Evolutionary conservation across 139 green algal species (phyloP).

Genomic region (Axilococcus clingmanii): DNA sequence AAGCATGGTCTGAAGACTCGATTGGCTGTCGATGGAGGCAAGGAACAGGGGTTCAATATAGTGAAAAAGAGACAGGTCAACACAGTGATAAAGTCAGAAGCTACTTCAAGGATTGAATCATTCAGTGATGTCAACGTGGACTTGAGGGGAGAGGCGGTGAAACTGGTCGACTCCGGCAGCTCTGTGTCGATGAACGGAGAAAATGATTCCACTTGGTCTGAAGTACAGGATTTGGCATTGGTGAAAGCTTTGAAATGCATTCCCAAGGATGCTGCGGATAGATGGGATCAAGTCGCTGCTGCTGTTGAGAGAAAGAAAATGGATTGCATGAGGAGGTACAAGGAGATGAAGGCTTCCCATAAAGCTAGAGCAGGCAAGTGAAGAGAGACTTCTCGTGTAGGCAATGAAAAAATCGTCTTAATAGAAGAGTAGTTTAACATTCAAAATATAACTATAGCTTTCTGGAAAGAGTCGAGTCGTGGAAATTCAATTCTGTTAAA

Average conservation of each 20-base stretch:
- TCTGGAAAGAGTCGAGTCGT: no score
- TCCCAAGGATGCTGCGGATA: conserved; percentile 61
- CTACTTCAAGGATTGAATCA: conserved; percentile 27
- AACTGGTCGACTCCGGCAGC: no score
- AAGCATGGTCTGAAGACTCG: conserved; percentile 53
- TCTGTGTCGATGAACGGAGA: not conserved
- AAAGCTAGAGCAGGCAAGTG: no score
- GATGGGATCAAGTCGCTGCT: conserved; percentile 26
- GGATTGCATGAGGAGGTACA: conserved; percentile 81
- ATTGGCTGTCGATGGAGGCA: not conserved
- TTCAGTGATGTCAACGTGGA: conserved; percentile 72
- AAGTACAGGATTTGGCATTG: conserved; percentile 75
- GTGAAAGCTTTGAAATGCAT: conserved; percentile 86
- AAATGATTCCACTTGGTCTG: conserved; percentile 41
- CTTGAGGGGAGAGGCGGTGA: conserved; percentile 13
- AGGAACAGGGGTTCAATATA: conserved; percentile 1
- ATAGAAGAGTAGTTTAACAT: no score
- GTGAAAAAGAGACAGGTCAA: conserved; percentile 35
- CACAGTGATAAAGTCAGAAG: conserved; percentile 38
- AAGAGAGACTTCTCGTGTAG: conserved; percentile 49
- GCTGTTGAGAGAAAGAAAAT: conserved; percentile 78
- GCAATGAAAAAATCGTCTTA: not conserved
- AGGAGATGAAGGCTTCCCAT: conserved; percentile 69
- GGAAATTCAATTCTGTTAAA: no score
- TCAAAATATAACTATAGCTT: no score